A percentile compares a stretch with the other conserved stretches of the same genome.
Evolutionary conservation across 805 yeast genomes (phyloP).

Genomic region (Candida odintsovae): DNA sequence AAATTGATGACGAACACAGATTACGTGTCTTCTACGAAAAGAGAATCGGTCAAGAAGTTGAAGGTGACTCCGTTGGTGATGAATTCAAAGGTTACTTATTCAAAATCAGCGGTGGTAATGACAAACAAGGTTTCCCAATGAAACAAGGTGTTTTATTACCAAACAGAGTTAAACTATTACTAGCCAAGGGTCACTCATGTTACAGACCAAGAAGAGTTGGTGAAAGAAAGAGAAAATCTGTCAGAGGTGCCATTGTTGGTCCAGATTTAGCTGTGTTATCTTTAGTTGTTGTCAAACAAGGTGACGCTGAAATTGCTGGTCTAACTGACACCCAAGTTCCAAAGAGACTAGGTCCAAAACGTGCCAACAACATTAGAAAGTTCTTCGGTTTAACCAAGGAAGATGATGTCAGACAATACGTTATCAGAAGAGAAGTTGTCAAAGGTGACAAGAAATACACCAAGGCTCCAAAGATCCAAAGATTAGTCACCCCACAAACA

Average conservation of each 20-base stretch:
- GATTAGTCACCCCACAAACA: constrained; percentile 98
- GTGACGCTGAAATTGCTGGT: constrained; percentile 94
- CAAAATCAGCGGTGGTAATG: constrained; percentile 99
- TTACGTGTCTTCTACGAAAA: constrained; percentile 97
- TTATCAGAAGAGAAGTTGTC: constrained; percentile 96
- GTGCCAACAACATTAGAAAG: constrained; percentile 99
- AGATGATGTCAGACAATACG: constrained; percentile 85
- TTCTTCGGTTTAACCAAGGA: constrained; percentile 96
- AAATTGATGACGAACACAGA: constrained; percentile 98
- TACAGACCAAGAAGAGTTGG: constrained; percentile 99
- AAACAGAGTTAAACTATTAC: constrained; percentile 96
- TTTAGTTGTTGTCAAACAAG: constrained; percentile 92
- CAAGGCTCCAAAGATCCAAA: constrained; percentile 99
- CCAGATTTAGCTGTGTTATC: constrained; percentile 95
- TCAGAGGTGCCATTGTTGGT: constrained; percentile 98
- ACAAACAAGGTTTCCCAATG: constrained; percentile 99
- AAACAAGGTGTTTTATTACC: constrained; percentile 99
- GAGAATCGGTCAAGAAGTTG: constrained; percentile 99
- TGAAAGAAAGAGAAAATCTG: constrained; percentile 99
- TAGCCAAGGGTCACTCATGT: constrained; percentile 93
- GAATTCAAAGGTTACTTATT: constrained; percentile 98
- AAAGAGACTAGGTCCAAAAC: constrained; percentile 99
- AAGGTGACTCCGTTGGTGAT: constrained; percentile 96
- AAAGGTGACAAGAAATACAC: constrained; percentile 98
- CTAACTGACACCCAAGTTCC: constrained; percentile 92